Conservation (phyloP, 257 asterid genomes). For the Solanum lycopersicoides region DNA sequence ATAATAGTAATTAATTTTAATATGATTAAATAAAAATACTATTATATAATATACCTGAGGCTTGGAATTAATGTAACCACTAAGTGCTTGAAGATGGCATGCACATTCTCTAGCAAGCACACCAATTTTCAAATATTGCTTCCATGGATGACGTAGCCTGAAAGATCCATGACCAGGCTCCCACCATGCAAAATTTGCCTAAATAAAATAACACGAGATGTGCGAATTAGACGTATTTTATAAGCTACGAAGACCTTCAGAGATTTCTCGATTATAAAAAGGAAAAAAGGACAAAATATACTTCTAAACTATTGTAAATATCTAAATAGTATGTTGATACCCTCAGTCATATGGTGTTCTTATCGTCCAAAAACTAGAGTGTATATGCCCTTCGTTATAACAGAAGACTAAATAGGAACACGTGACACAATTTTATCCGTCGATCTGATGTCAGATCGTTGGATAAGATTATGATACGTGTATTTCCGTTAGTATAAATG, state of each 20-base stretch:
- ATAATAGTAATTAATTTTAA: neutral
- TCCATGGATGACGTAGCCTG: slow-evolving; percentile 60
- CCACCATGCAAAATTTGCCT: slow-evolving; percentile 92
- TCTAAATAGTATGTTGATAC: too few relatives aligned
- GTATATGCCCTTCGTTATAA: too few relatives aligned
- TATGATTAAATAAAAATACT: neutral
- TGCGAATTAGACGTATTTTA: neutral
- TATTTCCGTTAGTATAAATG: too few relatives aligned
- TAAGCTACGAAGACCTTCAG: accelerated
- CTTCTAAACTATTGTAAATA: accelerated
- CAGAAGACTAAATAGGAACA: too few relatives aligned
- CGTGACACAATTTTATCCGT: too few relatives aligned
- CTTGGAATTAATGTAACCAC: slow-evolving; percentile 10
- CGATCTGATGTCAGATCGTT: too few relatives aligned
- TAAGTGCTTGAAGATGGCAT: slow-evolving; percentile 48
- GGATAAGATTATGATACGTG: too few relatives aligned
- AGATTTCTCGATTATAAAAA: neutral
- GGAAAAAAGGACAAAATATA: too few relatives aligned
- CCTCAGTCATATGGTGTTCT: too few relatives aligned
- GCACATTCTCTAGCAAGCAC: slow-evolving; percentile 56
- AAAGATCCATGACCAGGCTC: slow-evolving; percentile 65
- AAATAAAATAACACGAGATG: neutral
- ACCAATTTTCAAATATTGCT: slow-evolving; percentile 56
- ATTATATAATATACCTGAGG: slow-evolving; percentile 1
- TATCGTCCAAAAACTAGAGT: too few relatives aligned